These are phyloP conservation scores for Apiospora aurea DNA, from an alignment of 2,329 filamentous ascomycete genomes.

Conservation along the genomic window DNA sequence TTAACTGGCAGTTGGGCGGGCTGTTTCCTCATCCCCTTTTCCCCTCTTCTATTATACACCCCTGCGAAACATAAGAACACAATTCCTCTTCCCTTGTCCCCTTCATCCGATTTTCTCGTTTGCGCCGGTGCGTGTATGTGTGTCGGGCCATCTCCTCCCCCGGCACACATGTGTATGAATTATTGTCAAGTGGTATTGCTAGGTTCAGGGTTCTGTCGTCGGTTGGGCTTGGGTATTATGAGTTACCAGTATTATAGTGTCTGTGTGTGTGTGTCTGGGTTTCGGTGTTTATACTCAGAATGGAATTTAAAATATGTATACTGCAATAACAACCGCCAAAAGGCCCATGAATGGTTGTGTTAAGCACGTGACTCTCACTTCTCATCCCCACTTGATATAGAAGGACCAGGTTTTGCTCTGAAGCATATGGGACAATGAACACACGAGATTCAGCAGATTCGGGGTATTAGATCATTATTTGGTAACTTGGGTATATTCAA, in stretches of 20 bases:
- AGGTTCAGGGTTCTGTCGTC: background rate
- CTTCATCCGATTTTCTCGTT: background rate
- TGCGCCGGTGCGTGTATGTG: background rate
- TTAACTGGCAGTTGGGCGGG: conserved; percentile 22
- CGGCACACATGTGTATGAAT: background rate
- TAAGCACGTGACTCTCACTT: background rate
- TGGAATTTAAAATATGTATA: background rate
- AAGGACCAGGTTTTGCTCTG: background rate
- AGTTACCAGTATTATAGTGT: conserved; percentile 6
- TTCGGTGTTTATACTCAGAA: background rate
- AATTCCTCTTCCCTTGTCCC: background rate
- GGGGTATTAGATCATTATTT: background rate
- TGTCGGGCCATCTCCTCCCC: background rate
- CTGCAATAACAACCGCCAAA: background rate
- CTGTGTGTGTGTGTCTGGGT: background rate
- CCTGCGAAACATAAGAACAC: background rate
- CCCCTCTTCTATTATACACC: background rate
- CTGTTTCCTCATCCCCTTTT: background rate
- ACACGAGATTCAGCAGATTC: background rate
- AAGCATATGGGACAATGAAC: too few relatives aligned
- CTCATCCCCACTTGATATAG: background rate
- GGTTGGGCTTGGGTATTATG: background rate
- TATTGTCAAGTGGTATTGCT: background rate
- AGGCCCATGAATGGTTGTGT: background rate
- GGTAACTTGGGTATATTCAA: conserved; percentile 18